Base-by-base conservation (phyloP, 2,329 filamentous ascomycete species). In the Gyromitra esculenta region DNA sequence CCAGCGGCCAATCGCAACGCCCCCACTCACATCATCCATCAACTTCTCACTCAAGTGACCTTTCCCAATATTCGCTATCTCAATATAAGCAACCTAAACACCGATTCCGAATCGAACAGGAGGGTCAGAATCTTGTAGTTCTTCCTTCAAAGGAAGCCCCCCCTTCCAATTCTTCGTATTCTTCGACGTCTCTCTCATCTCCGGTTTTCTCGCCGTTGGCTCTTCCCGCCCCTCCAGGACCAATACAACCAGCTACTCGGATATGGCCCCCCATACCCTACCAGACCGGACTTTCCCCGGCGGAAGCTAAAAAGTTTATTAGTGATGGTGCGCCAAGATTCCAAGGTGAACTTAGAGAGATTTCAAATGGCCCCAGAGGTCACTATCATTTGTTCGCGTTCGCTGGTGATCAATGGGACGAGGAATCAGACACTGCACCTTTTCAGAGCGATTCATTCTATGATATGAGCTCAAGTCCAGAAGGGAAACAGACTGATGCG, bases 401-500 rank as follows among this genome's bases (percentile, higher is more conserved):
- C 69, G 76, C 80, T 39, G 79, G 79, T 35, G 79, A 81, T 67
- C 80, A 80, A 48, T 81, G 80, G 80, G 80, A 81, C 69, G 80
- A 81, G 50, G 78, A 78, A 63, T 80, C 80, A 6, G 80, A 81
- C 64, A 79, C 77, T 43, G 74, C 75, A 25, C 65, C 70, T 54
- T 81, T 81, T 39, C 79, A 81, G 64, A 79, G 80, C 62, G 80
- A 81, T 64, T 80, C 78, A 21, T 81, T 80, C 66, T 79, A 77
- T 54, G 80, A 81, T 65, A 81, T 81, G 79, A 80, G 77, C 41
- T 80, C 80, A 56, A 76, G 67, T 81, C 83, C 80, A 15, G 87
- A 57, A 81, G 78, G 78, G 82, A 1, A 82, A 85, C 75, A 90
- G 90, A 1, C 93, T 90, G 91, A 88, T 77, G 90, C 91, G 0